Evolutionary conservation across 306 rosid species (phyloP), one percentile per base, ranked within the genome.

Genomic region (Vicia faba): DNA sequence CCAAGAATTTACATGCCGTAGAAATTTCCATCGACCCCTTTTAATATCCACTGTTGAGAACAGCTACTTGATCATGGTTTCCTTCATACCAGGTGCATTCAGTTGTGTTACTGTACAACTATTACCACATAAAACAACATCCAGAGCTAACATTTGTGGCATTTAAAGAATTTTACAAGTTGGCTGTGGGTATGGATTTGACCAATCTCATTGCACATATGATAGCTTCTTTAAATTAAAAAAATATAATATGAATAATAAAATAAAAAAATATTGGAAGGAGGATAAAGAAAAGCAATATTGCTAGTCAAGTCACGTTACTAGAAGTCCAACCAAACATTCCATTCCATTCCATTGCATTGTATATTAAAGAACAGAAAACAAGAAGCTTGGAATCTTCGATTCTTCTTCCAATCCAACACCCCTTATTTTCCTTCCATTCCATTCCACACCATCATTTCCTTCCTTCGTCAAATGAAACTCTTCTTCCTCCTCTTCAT

Each of bases 71-170:
- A 46, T n/a, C 11, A 15, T 3, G 54, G 54, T 15, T 19, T 46
- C 8, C 54, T 46, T 46, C 25, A 16, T 46, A 46, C 18, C 54
- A 91, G 97, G 81, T 88, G 81, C 91, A 81, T 75, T 88, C 96
- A 7, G 85, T 79, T 41, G 86, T 88, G 83, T 58, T 91, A 35
- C 78, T 91, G 65, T 88, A 88, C 83, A 88, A 91, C 84, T 88
- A 81, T 71, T 91, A 84, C 86, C 82, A 81, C 78, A 73, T 88
- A 69, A 91, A 75, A 70, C 83, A 80, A 45, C 60, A 78, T 39
- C 86, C 85, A n/a, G 73, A 78, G 72, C 84, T 88, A 63, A 79
- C 58, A 11, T 70, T 77, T 80, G 70, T 91, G 70, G 57, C 75
- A 36, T 88, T 84, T 49, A 77, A 74, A 35, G 85, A 82, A 31